phyloP scores from a whole-genome alignment of 164 flowering plant species.

The Aristolochia contorta region DNA sequence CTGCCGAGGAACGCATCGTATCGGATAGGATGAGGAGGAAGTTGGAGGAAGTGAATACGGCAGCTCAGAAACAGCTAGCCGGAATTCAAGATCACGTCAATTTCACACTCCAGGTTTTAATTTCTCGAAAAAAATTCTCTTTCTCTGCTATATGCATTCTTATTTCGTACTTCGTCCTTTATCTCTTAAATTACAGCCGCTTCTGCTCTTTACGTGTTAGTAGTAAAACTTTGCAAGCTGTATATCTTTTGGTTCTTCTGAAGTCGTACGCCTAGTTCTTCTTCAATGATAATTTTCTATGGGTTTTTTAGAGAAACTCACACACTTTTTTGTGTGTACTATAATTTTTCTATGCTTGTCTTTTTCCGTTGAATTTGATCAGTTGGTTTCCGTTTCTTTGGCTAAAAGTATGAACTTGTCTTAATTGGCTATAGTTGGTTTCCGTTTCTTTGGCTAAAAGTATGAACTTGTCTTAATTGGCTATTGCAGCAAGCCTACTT shows the following conservation, averaged over 20 bases:
- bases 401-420: neutral
- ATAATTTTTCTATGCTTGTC: neutral
- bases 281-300: neutral
- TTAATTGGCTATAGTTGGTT: conserved; percentile 5
- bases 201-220: too few relatives aligned
- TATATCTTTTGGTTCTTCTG: too few relatives aligned
- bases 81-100: conserved; percentile 80
- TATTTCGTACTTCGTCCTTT: too few relatives aligned
- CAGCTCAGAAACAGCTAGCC: conserved; percentile 70
- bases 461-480: conserved; percentile 1
- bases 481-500: conserved; percentile 83
- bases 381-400: neutral
- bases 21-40: conserved; percentile 61
- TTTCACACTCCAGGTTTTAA: conserved; percentile 83
- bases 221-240: too few relatives aligned
- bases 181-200: too few relatives aligned
- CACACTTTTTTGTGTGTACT: neutral
- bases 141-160: too few relatives aligned
- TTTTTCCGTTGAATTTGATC: neutral
- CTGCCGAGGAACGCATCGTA: conserved; percentile 59
- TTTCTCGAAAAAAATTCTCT: too few relatives aligned
- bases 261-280: too few relatives aligned
- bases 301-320: neutral
- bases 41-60: conserved; percentile 62
- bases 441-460: neutral